Percentiles rank a stretch among this genome's conserved stretches.
These are phyloP conservation scores for Haplographium delicatum DNA, from an alignment of 495 filamentous ascomycete genomes.

Conservation along the genomic window DNA sequence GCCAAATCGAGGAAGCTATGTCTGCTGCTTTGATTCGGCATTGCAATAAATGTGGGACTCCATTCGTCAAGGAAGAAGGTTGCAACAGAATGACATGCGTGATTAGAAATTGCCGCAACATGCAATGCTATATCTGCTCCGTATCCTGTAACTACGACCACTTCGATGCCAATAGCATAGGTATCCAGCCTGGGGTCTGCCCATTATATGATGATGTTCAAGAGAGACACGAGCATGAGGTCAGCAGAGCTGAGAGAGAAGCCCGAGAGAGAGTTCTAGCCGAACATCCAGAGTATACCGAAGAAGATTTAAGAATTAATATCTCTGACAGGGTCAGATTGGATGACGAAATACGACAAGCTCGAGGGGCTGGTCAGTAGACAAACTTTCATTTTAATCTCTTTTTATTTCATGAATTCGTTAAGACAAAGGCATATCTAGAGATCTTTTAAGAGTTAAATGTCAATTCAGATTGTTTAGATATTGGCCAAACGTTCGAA, in stretches of 20 bases:
- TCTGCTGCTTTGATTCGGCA: slow-evolving; percentile 68
- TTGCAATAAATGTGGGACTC: slow-evolving; percentile 60
- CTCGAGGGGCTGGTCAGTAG: too few species aligned
- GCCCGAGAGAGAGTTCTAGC: slow-evolving; percentile 50
- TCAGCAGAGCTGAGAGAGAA: slow-evolving; percentile 56
- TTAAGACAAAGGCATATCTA: too few species aligned
- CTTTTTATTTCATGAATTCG: too few species aligned
- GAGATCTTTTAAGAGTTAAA: too few species aligned
- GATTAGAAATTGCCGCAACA: slow-evolving; percentile 43
- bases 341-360: slow-evolving; percentile 28
- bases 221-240: slow-evolving; percentile 58
- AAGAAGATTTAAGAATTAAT: slow-evolving; percentile 51
- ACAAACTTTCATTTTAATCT: too few species aligned
- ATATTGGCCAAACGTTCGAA: too few species aligned
- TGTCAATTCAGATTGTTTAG: too few species aligned
- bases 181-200: slow-evolving; percentile 49
- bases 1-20: slow-evolving; percentile 77
- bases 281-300: slow-evolving; percentile 55
- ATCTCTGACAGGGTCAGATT: slow-evolving; percentile 51
- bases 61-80: slow-evolving; percentile 69
- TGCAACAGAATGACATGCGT: slow-evolving; percentile 82
- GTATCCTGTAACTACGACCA: slow-evolving; percentile 49
- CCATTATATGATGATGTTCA: slow-evolving; percentile 60
- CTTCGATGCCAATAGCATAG: slow-evolving; percentile 42
- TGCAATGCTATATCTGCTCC: slow-evolving; percentile 73